phyloP scores from a whole-genome alignment of 2,329 filamentous ascomycete species.

The Aureobasidium melanogenum region DNA sequence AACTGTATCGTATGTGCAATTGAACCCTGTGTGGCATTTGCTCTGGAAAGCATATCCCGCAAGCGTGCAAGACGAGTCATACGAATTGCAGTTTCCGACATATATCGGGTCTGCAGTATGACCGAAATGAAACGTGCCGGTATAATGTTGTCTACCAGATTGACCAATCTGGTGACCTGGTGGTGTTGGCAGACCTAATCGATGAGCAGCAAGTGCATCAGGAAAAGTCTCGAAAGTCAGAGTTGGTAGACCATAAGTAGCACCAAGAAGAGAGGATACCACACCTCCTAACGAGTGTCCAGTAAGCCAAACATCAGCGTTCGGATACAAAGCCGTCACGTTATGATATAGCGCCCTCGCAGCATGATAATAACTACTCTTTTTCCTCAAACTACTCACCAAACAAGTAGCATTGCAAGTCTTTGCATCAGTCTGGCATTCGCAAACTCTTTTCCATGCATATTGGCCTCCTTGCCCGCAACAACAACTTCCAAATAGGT shows the following conservation, averaged over 20 bases:
- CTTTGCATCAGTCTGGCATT: conserved; percentile 79
- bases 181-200: conserved; percentile 72
- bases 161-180: conserved; percentile 62
- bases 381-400: conserved; percentile 58
- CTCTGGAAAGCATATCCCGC: conserved; percentile 87
- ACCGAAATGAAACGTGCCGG: conserved; percentile 78
- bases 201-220: conserved; percentile 71
- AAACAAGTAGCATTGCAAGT: conserved; percentile 87
- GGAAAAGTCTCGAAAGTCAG: conserved; percentile 86
- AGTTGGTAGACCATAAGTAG: conserved; percentile 77
- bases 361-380: conserved; percentile 82
- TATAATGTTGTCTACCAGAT: conserved; percentile 57
- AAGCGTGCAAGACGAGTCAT: conserved; percentile 76
- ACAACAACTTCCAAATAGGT: conserved; percentile 91
- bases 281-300: conserved; percentile 86
- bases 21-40: conserved; percentile 71
- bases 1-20: conserved; percentile 86
- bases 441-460: conserved; percentile 81
- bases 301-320: conserved; percentile 72
- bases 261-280: conserved; percentile 69
- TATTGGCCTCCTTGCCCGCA: conserved; percentile 84
- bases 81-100: conserved; percentile 82
- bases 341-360: conserved; percentile 84
- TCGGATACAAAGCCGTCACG: conserved; percentile 74
- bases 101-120: conserved; percentile 89